Evolutionary conservation across 2,329 filamentous ascomycete genomes (phyloP), one percentile per base, ranked within the genome.

Genomic region (Phialocephala sp.): DNA sequence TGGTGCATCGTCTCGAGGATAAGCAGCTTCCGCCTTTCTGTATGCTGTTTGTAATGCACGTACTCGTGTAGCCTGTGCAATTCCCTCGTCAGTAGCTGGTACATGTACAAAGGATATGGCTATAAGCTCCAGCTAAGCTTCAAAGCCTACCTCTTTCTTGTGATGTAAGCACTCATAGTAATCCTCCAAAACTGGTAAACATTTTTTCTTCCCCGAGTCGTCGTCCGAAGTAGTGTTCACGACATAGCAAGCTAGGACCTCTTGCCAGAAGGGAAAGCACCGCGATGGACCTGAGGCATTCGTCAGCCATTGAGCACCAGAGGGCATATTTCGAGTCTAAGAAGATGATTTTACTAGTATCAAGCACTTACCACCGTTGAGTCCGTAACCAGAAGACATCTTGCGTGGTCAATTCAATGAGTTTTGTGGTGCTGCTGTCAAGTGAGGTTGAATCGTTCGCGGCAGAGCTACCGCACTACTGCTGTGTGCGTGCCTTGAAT

Each of bases 211-310:
- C 73, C 92, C 92, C 18, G 88, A 87, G 72, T 88, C 84, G 76
- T 94, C 91, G 63, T 94, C 91, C 71, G 90, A 83, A 71, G 85
- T 87, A 63, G 93, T 93, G 83, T 98, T 98, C 77, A 97, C 89
- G 68, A 97, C 93, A 80, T 99, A 99, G 88, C 95, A 99, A 76
- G 93, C 93, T 78, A 99, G 91, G 72, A 98, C 89, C 82, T 99
- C 95, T 83, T 99, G 95, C 95, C 95, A 99, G 88, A 97, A 99
- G 78, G 94, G 92, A 84, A 97, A 98, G 89, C 95, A 99, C 80
- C 94, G 92, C 73, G 83, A 83, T 22, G 66, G 62, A 60, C 74
- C 74, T 76, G 39, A 18, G 9, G n/a, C 4, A 39, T 65, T 57
- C 41, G 58, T 76, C 32, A 75, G 71, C 70, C 52, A 69, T 68